Percentiles rank a stretch among this genome's conserved stretches.
These are phyloP conservation scores for Amanita jacksonii DNA, from an alignment of 768 basidiomycete species.

Conservation along the genomic window DNA sequence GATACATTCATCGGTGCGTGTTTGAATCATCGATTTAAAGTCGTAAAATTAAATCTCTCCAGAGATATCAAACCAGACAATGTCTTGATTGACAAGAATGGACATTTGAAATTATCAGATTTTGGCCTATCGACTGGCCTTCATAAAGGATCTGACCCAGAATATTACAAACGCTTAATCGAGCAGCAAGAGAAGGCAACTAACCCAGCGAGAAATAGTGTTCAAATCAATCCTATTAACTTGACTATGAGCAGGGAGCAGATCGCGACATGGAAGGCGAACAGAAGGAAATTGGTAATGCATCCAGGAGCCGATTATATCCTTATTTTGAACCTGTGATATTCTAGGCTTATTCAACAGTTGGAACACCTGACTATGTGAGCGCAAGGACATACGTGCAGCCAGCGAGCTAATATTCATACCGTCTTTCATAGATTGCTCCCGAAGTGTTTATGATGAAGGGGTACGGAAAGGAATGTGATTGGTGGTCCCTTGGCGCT, in stretches of 20 bases:
- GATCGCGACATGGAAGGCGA: conserved; percentile 99
- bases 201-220: conserved; percentile 77
- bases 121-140: conserved; percentile 97
- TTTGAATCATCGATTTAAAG: background rate
- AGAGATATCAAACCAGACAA: conserved; percentile 99
- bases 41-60: conserved; percentile 7
- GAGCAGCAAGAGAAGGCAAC: conserved; percentile 57
- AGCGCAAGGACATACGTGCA: conserved; percentile 26
- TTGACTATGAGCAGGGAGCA: conserved; percentile 94
- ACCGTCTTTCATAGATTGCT: conserved; percentile 61
- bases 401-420: conserved; percentile 12
- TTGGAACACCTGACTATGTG: conserved; percentile 53
- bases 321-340: conserved; percentile 6
- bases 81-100: conserved; percentile 94
- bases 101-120: conserved; percentile 95
- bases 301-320: background rate
- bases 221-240: conserved; percentile 96
- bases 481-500: conserved; percentile 99
- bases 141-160: conserved; percentile 91
- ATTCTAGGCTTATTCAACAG: conserved; percentile 84
- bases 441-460: conserved; percentile 97
- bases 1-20: conserved; percentile 92
- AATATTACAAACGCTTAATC: conserved; percentile 79
- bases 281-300: conserved; percentile 84
- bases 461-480: conserved; percentile 97